Percentiles rank a stretch among this genome's conserved stretches.
Conservation (phyloP, 306 rosid species). For the Pyrus communis region DNA sequence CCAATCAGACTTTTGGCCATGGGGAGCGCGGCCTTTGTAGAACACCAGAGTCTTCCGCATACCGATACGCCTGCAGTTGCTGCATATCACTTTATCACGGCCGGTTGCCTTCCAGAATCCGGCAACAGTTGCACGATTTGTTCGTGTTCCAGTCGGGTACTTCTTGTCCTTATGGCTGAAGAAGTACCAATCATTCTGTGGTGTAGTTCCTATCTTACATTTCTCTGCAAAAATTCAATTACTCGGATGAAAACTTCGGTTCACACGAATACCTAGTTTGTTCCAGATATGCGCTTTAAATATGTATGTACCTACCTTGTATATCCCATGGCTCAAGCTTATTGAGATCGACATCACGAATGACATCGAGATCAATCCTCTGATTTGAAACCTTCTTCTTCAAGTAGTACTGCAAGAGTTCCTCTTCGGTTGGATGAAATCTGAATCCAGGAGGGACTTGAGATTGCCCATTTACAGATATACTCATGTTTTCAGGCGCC, state of each 20-base stretch:
- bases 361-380: constrained; percentile 77
- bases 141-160: constrained; percentile 91
- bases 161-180: constrained; percentile 97
- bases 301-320: constrained; percentile 42
- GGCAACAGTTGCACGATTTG: constrained; percentile 81
- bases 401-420: constrained; percentile 76
- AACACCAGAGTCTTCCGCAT: constrained; percentile 96
- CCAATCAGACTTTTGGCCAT: constrained; percentile 89
- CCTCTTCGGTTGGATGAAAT: constrained; percentile 89
- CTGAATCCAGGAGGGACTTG: constrained; percentile 89
- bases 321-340: constrained; percentile 99
- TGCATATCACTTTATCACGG: constrained; percentile 74
- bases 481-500: constrained; percentile 50
- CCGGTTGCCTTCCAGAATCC: constrained; percentile 99
- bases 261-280: background rate
- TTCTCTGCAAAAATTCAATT: constrained; percentile 35
- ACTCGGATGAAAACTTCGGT: background rate
- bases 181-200: constrained; percentile 94
- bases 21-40: constrained; percentile 94
- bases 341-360: constrained; percentile 91
- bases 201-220: constrained; percentile 92
- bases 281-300: background rate
- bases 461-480: constrained; percentile 85
- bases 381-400: constrained; percentile 72
- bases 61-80: constrained; percentile 66